Evolutionary conservation across 208 protist species (phyloP).

Genomic region (Trypanosoma congolense): DNA sequence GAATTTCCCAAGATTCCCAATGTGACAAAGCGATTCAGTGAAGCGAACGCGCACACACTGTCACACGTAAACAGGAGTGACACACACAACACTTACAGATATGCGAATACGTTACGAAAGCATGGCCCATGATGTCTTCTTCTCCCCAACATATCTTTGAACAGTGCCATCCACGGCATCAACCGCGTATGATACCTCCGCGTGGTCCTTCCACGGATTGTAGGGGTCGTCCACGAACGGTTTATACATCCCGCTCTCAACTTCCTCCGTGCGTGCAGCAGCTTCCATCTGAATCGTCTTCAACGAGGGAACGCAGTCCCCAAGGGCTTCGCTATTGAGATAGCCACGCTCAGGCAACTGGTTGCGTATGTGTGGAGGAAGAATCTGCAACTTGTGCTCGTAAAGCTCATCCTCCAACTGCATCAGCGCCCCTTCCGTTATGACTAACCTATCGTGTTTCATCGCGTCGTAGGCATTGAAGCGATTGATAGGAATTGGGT

Average conservation of each 20-base stretch:
- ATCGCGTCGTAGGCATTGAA: slow-evolving; percentile 89
- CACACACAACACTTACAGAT: too few species aligned
- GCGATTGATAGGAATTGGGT: slow-evolving; percentile 88
- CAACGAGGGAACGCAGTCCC: slow-evolving; percentile 57
- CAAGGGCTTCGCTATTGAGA: slow-evolving; percentile 61
- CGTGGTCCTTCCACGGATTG: slow-evolving; percentile 76
- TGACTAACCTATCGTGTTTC: slow-evolving; percentile 76
- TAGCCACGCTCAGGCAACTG: slow-evolving; percentile 76
- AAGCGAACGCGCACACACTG: too few species aligned
- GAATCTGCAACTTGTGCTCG: slow-evolving; percentile 71
- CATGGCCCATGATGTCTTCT: slow-evolving; percentile 83
- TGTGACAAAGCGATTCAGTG: too few species aligned
- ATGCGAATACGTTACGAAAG: too few species aligned
- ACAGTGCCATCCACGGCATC: slow-evolving; percentile 75
- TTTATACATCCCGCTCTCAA: slow-evolving; percentile 72
- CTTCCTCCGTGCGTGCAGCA: slow-evolving; percentile 81
- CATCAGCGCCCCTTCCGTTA: slow-evolving; percentile 84
- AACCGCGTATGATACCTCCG: slow-evolving; percentile 72
- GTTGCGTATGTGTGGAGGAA: slow-evolving; percentile 86
- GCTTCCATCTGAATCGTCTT: slow-evolving; percentile 83
- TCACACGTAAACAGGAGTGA: too few species aligned
- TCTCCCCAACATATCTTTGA: slow-evolving; percentile 58
- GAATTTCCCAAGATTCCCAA: too few species aligned
- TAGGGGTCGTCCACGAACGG: slow-evolving; percentile 84
- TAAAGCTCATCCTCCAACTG: slow-evolving; percentile 88